Evolutionary conservation across 179 eudicot species (phyloP), one percentile per base, ranked within the genome.

Genomic region (Spinacia oleracea): DNA sequence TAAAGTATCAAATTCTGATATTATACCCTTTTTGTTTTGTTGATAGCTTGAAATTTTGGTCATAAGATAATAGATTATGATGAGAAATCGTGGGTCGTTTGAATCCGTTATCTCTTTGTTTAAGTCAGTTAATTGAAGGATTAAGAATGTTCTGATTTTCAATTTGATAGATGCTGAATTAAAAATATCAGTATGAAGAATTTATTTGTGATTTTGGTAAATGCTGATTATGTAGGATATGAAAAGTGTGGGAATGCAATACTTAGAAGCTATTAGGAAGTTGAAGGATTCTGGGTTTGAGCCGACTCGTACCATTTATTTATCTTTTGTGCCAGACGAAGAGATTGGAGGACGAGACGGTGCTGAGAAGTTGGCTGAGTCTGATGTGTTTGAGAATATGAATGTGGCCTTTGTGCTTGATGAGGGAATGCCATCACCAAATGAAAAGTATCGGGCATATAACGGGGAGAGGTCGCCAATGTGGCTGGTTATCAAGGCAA

Each of bases 271-370:
- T 27, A 90, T 95, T 67, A 77, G 89, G 51, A 88, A 87, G 70
- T 80, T 88, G 68, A 89, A 90, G 77, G 73, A 75, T 50, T 80
- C 85, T 5, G 91, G 90, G 23, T 93, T 88, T 56, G 78, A 79
- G 83, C 98, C 97, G 0, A 35, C 81, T 67, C 90, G 97, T n/a
- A 90, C 92, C 3, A 80, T 95, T 21, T 91, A 95, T 59, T 50
- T 95, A 69, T 88, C 95, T 0, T 95, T 87, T 72, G 97, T 95
- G 23, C 98, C 97, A 1, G 98, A 93, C 70, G 98, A 95, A 83
- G 98, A 95, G 76, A 84, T 93, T 68, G 98, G 98, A 20, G 97
- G 98, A 9, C 92, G 85, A 62, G 97, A 91, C 71, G 98, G 98
- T 34, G 92, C 89, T 40, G 90, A 70, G 74, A 88, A 76, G 78